Percentiles rank a stretch among this genome's conserved stretches.
phyloP scores from a whole-genome alignment of 768 basidiomycete genomes.

The Lactarius quietus region DNA sequence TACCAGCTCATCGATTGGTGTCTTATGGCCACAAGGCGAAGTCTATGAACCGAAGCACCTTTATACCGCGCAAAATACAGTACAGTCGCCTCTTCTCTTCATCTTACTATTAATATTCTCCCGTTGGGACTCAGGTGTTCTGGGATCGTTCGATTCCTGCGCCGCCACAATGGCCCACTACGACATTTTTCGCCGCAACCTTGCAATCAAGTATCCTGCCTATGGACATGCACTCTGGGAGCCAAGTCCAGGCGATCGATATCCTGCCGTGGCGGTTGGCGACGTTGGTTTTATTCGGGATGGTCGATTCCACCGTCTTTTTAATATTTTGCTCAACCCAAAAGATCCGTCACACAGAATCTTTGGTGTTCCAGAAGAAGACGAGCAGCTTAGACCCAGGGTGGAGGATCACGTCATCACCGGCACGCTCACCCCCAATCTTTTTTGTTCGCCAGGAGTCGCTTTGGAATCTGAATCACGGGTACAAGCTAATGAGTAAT shows the following conservation, averaged over 20 bases:
- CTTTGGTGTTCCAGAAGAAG: neutral
- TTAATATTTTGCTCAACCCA: neutral
- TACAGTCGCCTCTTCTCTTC: too few species aligned
- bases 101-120: too few species aligned
- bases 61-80: too few species aligned
- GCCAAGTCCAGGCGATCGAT: neutral
- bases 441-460: neutral
- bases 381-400: neutral
- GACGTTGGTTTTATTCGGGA: neutral
- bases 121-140: too few species aligned
- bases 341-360: neutral
- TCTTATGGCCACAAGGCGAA: too few species aligned
- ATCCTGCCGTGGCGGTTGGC: neutral
- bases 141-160: neutral
- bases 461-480: neutral
- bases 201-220: neutral
- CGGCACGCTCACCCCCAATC: neutral
- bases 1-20: too few species aligned
- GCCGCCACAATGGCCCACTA: neutral
- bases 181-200: neutral
- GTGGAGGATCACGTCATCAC: neutral
- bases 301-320: neutral
- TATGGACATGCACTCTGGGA: neutral
- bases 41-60: too few species aligned
- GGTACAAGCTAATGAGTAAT: neutral